Evolutionary conservation across 306 rosid genomes (phyloP), one percentile per base, ranked within the genome.

Genomic region (Citrullus mucosospermus): DNA sequence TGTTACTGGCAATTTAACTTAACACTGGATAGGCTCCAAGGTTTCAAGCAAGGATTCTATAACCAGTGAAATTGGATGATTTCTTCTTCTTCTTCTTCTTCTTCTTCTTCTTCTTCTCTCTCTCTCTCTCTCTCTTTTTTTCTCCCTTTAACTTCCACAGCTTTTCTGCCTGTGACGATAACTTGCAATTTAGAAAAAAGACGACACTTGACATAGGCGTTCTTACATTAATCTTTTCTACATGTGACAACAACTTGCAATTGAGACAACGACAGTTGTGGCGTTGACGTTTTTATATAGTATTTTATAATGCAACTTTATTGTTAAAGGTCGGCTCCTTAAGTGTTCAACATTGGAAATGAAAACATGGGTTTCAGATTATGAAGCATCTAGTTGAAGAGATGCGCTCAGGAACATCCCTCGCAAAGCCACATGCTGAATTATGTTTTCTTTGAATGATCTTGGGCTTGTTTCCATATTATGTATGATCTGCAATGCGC

Each of bases 1-100:
- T 39, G 63, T 54, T 38, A 15, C 77, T 63, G 67, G 22, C 70
- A 34, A 73, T 48, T 72, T 48, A 72, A 72, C 48, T 48, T 9
- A 71, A 50, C 9, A n/a, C 41, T 73, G 63, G 11, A 17, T 55
- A 16, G 41, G 54, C 39, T 41, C 71, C 22, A 17, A 15, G 9
- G 80, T 44, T 58, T 60, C 80, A 77, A 77, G 18, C 44, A 22
- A 67, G 48, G 59, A 46, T 58, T 60, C 41, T 60, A 66, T 77
- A 16, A 10, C 80, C 36, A 77, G 66, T 60, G 43, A 62, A 63
- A 78, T 44, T 61, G 46, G 73, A 61, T 28, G 59, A 28, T 25
- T 14, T 71, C 36, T 38, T 44, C 2, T 25, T 25, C 28, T 25
- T 25, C 28, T 25, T 25, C 28, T 25, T 25, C 28, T 25, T 25